Percentiles rank a stretch among this genome's conserved stretches.
Conservation (phyloP, 495 filamentous ascomycete species). For the Aspergillus sclerotioniger region DNA sequence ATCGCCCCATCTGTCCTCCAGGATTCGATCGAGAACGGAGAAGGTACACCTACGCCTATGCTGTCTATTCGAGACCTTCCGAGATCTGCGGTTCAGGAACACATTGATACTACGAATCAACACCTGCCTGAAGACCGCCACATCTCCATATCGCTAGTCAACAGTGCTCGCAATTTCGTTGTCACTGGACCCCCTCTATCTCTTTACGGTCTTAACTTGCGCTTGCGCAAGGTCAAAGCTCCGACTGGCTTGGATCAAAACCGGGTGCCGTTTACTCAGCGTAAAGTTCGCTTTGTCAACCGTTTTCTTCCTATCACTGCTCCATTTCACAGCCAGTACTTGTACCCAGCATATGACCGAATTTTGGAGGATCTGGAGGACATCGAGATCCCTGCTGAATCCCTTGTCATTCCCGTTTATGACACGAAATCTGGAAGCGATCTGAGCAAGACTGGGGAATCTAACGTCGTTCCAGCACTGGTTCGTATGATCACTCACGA, state of each 20-base stretch:
- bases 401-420: conserved; percentile 78
- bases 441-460: conserved; percentile 60
- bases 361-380: conserved; percentile 86
- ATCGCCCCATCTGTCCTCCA: conserved; percentile 88
- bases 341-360: conserved; percentile 71
- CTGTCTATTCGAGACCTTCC: conserved; percentile 93
- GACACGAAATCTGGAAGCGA: conserved; percentile 85
- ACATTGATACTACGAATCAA: conserved; percentile 93
- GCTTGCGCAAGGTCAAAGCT: conserved; percentile 92
- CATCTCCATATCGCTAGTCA: conserved; percentile 91
- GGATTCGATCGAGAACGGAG: conserved; percentile 90
- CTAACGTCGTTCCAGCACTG: conserved; percentile 73
- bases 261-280: conserved; percentile 87
- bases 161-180: conserved; percentile 95
- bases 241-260: conserved; percentile 96
- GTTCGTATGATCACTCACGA: conserved; percentile 92
- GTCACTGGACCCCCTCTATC: conserved; percentile 95
- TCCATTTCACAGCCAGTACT: conserved; percentile 95
- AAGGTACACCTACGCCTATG: conserved; percentile 95
- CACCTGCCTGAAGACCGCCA: conserved; percentile 90
- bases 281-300: conserved; percentile 95
- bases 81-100: conserved; percentile 79
- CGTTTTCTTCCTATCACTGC: conserved; percentile 96
- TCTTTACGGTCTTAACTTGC: conserved; percentile 90
- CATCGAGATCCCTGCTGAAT: conserved; percentile 64